Evolutionary conservation across 2,329 filamentous ascomycete genomes (phyloP).

Genomic region (Verticillium albo-atrum): DNA sequence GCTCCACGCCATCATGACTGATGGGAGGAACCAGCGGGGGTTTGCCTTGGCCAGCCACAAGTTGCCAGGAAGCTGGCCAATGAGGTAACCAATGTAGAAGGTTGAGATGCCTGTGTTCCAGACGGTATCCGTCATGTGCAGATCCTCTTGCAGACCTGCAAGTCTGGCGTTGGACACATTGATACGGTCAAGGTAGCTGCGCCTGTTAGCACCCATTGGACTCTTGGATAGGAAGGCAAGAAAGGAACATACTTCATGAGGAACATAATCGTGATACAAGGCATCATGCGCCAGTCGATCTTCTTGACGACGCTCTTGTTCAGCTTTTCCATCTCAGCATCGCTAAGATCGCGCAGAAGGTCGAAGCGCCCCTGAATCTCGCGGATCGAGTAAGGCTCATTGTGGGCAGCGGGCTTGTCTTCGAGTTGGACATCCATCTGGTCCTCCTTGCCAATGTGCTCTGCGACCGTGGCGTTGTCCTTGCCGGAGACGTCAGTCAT

Average conservation of each 20-base stretch:
- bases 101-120: slow-evolving; percentile 33
- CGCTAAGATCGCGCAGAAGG: slow-evolving; percentile 14
- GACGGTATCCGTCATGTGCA: slow-evolving; percentile 25
- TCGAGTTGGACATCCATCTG: slow-evolving; percentile 4
- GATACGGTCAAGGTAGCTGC: slow-evolving; percentile 44
- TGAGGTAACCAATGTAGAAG: slow-evolving; percentile 39
- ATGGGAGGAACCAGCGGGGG: slow-evolving; percentile 28
- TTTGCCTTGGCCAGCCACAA: slow-evolving; percentile 33
- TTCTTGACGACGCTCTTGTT: slow-evolving; percentile 22
- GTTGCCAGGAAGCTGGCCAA: slow-evolving; percentile 39
- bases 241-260: slow-evolving; percentile 16
- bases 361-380: slow-evolving; percentile 19
- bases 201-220: not conserved
- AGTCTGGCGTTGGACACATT: slow-evolving; percentile 40
- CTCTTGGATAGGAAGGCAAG: not conserved
- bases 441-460: slow-evolving; percentile 1
- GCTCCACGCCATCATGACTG: slow-evolving; percentile 34
- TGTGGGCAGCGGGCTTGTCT: not conserved
- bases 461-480: not conserved
- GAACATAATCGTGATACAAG: slow-evolving; percentile 21
- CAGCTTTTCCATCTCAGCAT: slow-evolving; percentile 16
- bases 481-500: not conserved
- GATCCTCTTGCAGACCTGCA: slow-evolving; percentile 26
- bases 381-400: not conserved
- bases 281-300: slow-evolving; percentile 25